Percentiles rank a stretch among this genome's conserved stretches.
Evolutionary conservation across 208 protist species (phyloP).

Genomic region (Acanthamoeba lenticulata): DNA sequence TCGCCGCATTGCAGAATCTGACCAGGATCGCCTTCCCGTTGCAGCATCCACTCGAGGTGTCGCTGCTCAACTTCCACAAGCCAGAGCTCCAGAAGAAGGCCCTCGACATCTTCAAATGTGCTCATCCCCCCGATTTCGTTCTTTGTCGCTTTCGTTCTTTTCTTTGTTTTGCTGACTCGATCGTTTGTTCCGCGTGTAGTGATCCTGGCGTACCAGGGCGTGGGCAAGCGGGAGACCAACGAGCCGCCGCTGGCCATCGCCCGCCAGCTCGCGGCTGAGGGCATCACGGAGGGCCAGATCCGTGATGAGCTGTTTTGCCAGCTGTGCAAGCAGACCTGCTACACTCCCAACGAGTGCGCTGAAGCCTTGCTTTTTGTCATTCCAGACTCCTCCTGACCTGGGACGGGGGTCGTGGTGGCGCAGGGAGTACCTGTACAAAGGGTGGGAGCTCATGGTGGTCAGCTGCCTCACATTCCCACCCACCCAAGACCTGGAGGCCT

Average conservation of each 20-base stretch:
- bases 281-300: conserved; percentile 39
- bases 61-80: conserved; percentile 59
- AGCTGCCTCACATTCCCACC: conserved; percentile 60
- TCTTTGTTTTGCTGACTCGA: not conserved
- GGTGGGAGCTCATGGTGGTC: conserved; percentile 51
- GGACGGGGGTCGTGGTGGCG: not conserved
- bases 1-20: too few relatives aligned
- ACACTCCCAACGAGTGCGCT: conserved; percentile 37
- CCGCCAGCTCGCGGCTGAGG: conserved; percentile 8
- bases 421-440: conserved; percentile 52
- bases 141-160: not conserved
- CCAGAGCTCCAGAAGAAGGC: conserved; percentile 66
- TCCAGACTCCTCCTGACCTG: too few relatives aligned
- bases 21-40: not conserved
- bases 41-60: conserved; percentile 11
- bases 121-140: not conserved
- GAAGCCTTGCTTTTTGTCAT: not conserved
- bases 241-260: conserved; percentile 50
- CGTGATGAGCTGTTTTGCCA: conserved; percentile 64
- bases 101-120: conserved; percentile 52
- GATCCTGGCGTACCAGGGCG: conserved; percentile 61
- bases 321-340: conserved; percentile 63
- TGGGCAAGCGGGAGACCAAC: not conserved
- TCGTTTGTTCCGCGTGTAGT: too few relatives aligned
- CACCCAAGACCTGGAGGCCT: conserved; percentile 31